Base-by-base conservation (phyloP, 2,329 filamentous ascomycete species). In the Pseudogymnoascus sp. region DNA sequence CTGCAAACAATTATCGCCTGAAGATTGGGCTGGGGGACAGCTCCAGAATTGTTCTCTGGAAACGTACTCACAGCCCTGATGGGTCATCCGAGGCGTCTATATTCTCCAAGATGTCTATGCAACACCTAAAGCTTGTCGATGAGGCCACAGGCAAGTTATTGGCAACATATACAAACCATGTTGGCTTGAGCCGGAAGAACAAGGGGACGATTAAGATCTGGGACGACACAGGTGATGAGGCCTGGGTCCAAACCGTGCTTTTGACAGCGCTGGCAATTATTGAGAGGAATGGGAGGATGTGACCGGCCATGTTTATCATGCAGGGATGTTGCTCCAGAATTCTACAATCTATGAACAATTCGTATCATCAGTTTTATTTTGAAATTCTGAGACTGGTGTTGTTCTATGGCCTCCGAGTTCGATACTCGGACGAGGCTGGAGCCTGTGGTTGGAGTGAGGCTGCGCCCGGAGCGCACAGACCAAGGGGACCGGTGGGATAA, bases 81-180 rank as follows among this genome's bases (percentile, higher is more conserved):
- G 26, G 47, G 23, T 17, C 47, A 3, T 28, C 47, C 15, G 47
- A 53, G 47, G 47, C 47, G 15, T 53, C 47, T n/a, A 53, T 53
- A 53, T 53, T 53, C 47, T 53, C 15, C 47, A 53, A 53, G 44
- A 50, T 50, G 44, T 50, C 44, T 4, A 53, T 53, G 47, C 47
- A 31, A 11, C 47, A 53, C 26, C 47, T 53, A 26, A 53, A 53
- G 23, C 47, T 53, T 53, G 15, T 53, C 15, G 23, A 53, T 53
- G 47, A 53, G 47, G 15, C 23, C 2, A 53, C 23, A 11, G 23
- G 26, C 23, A 31, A 31, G 26, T 50, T 50, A 13, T 26, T 50
- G 9, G 44, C 44, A 28, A 50, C 44, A 28, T 50, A 50, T 50
- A 50, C 44, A 50, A 28, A 17, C 44, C 44, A 50, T 50, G 17